phyloP scores from a whole-genome alignment of 345 rosid genomes.

The Citrus maxima region DNA sequence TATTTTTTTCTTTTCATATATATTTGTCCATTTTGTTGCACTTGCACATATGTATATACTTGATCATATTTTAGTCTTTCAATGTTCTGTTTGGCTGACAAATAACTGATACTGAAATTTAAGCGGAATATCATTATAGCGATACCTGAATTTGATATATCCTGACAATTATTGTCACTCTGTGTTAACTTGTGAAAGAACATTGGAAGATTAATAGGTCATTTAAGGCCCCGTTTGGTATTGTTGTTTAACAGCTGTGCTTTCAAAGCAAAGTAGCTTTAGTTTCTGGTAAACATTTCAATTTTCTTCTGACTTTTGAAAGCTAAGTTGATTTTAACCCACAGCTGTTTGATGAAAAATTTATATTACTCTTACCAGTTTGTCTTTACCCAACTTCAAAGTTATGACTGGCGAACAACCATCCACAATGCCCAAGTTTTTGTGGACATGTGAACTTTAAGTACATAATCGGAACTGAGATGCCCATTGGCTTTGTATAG shows the following conservation, averaged over 20 bases:
- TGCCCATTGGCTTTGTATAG: neutral
- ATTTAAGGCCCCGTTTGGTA: neutral
- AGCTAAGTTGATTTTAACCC: neutral
- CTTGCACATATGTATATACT: too few species aligned
- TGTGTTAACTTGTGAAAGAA: neutral
- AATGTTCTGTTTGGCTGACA: neutral
- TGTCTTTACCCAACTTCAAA: neutral
- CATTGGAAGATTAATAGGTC: neutral
- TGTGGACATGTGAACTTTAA: neutral
- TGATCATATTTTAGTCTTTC: neutral
- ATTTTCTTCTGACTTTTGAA: neutral
- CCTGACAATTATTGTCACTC: neutral
- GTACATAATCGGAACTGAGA: neutral
- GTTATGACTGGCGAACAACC: neutral
- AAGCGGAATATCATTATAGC: neutral
- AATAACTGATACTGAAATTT: neutral
- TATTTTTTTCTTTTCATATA: too few species aligned
- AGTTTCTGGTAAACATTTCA: neutral
- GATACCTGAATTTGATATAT: neutral
- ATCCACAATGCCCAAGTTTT: neutral
- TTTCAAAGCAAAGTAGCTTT: too few species aligned
- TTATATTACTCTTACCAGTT: neutral
- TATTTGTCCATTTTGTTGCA: too few species aligned
- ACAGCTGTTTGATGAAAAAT: neutral
- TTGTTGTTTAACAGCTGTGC: neutral